Evolutionary conservation across 768 basidiomycete species (phyloP), one percentile per base, ranked within the genome.

Genomic region (Boletellus ananas): DNA sequence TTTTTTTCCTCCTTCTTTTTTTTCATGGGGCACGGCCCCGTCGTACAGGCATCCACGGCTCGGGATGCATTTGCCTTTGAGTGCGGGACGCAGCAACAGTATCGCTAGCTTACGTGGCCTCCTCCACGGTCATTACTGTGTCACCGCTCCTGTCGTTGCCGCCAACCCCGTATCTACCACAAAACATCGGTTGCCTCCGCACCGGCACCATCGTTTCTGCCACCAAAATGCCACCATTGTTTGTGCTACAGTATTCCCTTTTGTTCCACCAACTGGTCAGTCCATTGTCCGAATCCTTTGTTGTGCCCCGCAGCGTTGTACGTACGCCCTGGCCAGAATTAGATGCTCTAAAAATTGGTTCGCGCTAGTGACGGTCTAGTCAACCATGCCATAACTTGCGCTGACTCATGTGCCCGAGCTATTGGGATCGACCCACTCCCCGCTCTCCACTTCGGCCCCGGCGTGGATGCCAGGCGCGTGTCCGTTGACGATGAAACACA

Each of bases 211-310:
- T 39, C 12, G 20, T 21, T 21, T 23, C 18, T 18, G 18, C 18
- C 18, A 17, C 29, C 29, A 29, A 25, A 11, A 29, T 29, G 29
- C 29, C 20, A 23, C 17, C 38, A 23, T 39, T 39, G 20, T 17
- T 8, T 29, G 29, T 11, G 29, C 29, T 29, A n/a, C n/a, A n/a
- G n/a, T n/a, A 11, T 40, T 40, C 0, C 17, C 43, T 35, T 49
- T 62, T 62, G 57, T 61, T 54, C 43, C 10, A 49, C 55, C 17
- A 57, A 47, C 49, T 57, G 8, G 55, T 52, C 47, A 41, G n/a
- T 21, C 16, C 61, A 55, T 64, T 62, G 62, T 62, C 23, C 55
- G 14, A 9, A 37, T 47, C 47, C 51, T n/a, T 60, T 60, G 51
- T 63, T 54, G 11, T 47, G 38, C 51, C 46, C 39, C 46, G n/a